Base-by-base conservation (phyloP, 768 basidiomycete genomes). In the Pulveroboletus sp. region DNA sequence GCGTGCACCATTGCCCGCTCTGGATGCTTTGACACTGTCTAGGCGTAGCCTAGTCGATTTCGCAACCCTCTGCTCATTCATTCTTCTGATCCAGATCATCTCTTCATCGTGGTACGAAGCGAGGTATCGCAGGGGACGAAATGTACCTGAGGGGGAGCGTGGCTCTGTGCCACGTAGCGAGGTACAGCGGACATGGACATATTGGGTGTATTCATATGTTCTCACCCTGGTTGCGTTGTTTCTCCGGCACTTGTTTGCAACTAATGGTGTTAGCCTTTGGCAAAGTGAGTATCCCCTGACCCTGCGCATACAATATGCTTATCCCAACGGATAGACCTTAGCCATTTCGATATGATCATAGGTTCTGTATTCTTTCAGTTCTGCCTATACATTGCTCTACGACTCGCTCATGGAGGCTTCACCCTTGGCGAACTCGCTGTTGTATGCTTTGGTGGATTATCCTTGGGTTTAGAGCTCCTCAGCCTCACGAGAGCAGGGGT, bases 401-500 rank as follows among this genome's bases (percentile, higher is more conserved):
- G 96, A 20, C 76, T 99, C 37, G 94, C 93, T 5, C 88, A 96
- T 59, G 81, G 88, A n/a, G 90, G 89, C 11, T 94, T 98, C 69
- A 98, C 94, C 0, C 78, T 99, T 2, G 96, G 96, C 27, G 96
- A 99, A 65, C 77, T 98, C 16, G 87, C 86, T 22, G 70, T 97
- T 22, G 89, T 95, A 16, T 87, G 85, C 37, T 90, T 91, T 56
- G 92, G 93, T 35, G 93, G 89, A 6, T 88, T 93, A 2, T 85
- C 85, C 0, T 64, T 98, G 20, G 85, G 83, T 58, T 84, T 93
- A 74, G 95, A 98, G 66, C 77, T 89, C 29, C 72, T 93, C 53
- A 89, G 90, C 57, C 63, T 98, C 43, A 95, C 93, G 2, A 82
- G 82, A 41, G 84, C 90, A 29, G 76, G 80, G 68, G 94, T 95